These are phyloP conservation scores for Candida labiduridarum DNA, from an alignment of 1,139 yeast species.

Conservation along the genomic window DNA sequence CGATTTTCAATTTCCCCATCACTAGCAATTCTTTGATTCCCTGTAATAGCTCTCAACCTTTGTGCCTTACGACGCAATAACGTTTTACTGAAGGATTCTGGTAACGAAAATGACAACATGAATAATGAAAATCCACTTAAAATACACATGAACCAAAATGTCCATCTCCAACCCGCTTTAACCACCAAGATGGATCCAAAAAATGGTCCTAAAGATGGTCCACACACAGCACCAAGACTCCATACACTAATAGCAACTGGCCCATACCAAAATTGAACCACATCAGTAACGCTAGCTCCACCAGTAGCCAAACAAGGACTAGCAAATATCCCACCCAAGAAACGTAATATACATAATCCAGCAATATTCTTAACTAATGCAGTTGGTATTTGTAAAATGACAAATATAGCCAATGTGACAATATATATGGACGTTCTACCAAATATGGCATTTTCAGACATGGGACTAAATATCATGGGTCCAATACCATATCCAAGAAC, in stretches of 20 bases:
- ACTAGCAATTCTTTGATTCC: constrained; percentile 39
- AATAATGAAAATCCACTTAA: constrained; percentile 35
- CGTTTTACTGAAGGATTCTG: constrained; percentile 54
- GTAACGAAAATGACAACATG: constrained; percentile 39
- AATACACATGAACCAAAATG: constrained; percentile 46
- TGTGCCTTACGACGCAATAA: constrained; percentile 49
- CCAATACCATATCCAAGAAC: constrained; percentile 62
- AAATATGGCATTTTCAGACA: constrained; percentile 50
- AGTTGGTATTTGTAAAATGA: constrained; percentile 36
- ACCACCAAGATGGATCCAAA: constrained; percentile 30
- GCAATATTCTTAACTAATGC: constrained; percentile 35
- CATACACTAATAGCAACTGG: constrained; percentile 33
- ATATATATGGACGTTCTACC: constrained; percentile 53
- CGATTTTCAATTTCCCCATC: constrained; percentile 45
- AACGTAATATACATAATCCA: constrained; percentile 33
- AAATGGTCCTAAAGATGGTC: constrained; percentile 38
- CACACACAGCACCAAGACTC: constrained; percentile 35
- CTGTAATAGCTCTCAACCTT: constrained; percentile 48
- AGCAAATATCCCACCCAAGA: constrained; percentile 39
- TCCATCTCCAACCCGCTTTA: constrained; percentile 43
- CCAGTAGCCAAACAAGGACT: constrained; percentile 42
- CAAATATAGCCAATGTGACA: constrained; percentile 27
- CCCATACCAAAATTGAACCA: constrained; percentile 25
- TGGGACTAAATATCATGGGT: constrained; percentile 56
- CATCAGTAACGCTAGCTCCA: constrained; percentile 38